phyloP scores from a whole-genome alignment of 805 yeast species.

The Lipomyces starkeyi region DNA sequence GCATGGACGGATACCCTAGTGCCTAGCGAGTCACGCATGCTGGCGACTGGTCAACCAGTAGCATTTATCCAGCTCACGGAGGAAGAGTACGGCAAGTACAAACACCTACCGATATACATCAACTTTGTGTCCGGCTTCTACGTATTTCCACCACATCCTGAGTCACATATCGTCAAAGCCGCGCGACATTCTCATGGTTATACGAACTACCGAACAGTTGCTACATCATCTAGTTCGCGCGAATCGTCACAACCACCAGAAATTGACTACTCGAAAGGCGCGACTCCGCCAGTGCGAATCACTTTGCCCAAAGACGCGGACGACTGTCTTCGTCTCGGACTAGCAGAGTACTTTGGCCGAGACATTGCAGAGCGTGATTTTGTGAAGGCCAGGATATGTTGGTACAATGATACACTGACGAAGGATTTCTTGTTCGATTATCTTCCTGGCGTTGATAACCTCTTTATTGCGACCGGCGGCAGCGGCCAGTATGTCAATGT shows the following conservation, averaged over 20 bases:
- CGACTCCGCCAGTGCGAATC: conserved; percentile 17
- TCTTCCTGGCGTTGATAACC: conserved; percentile 42
- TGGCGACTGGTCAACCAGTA: conserved; percentile 40
- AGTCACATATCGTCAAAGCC: conserved; percentile 30
- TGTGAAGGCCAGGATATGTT: conserved; percentile 50
- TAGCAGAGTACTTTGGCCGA: conserved; percentile 22
- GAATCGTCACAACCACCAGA: conserved; percentile 31
- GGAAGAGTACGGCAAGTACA: conserved; percentile 27
- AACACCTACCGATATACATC: conserved; percentile 37
- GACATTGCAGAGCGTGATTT: conserved; percentile 25
- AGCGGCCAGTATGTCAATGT: conserved; percentile 45
- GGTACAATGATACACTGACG: conserved; percentile 49
- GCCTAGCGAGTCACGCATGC: conserved; percentile 14
- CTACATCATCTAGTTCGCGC: conserved; percentile 2
- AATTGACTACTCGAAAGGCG: conserved; percentile 23
- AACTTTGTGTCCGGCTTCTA: conserved; percentile 39
- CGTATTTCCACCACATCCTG: conserved; percentile 39
- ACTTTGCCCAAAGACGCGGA: conserved; percentile 30
- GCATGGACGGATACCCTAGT: conserved; percentile 38
- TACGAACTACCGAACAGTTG: conserved; percentile 28
- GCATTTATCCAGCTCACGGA: conserved; percentile 37
- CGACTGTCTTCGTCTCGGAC: conserved; percentile 26
- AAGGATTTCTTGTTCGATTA: conserved; percentile 45
- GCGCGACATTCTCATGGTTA: conserved; percentile 40
- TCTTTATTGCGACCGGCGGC: conserved; percentile 48